Evolutionary conservation across 2,329 filamentous ascomycete species (phyloP).

Genomic region (Byssochlamys sp.): DNA sequence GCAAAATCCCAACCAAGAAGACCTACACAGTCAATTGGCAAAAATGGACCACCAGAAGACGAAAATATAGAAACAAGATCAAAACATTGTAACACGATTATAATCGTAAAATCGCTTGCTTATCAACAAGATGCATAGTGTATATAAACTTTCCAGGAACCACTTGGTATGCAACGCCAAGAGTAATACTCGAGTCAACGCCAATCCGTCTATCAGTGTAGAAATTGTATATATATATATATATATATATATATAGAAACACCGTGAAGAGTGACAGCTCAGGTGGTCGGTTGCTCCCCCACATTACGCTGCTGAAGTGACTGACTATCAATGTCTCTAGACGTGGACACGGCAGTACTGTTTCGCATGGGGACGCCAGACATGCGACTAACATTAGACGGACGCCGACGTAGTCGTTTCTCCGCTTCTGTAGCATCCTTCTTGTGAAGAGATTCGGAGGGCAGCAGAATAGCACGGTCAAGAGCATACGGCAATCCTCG

Average conservation of each 20-base stretch:
- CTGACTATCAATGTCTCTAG: not conserved
- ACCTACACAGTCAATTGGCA: not conserved
- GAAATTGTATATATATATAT: not conserved
- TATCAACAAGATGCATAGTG: not conserved
- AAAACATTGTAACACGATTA: not conserved
- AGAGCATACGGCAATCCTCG: slow-evolving; percentile 58
- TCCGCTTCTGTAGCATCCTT: slow-evolving; percentile 49
- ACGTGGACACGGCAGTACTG: not conserved
- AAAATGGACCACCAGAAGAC: not conserved
- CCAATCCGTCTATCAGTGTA: not conserved
- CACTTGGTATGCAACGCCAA: not conserved
- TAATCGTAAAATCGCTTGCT: not conserved
- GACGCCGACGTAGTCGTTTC: slow-evolving; percentile 31
- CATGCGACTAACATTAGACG: slow-evolving; percentile 25
- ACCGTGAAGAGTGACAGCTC: not conserved
- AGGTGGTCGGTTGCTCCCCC: not conserved
- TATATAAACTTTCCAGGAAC: not conserved
- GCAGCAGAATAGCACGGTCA: slow-evolving; percentile 60
- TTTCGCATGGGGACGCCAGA: slow-evolving; percentile 2
- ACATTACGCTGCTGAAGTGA: not conserved
- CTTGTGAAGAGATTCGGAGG: slow-evolving; percentile 53
- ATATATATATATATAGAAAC: not conserved
- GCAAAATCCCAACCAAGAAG: not conserved
- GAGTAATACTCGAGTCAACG: not conserved
- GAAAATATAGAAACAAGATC: not conserved